These are phyloP conservation scores for Aspergillus avenaceus DNA, from an alignment of 495 filamentous ascomycete species.

Conservation along the genomic window DNA sequence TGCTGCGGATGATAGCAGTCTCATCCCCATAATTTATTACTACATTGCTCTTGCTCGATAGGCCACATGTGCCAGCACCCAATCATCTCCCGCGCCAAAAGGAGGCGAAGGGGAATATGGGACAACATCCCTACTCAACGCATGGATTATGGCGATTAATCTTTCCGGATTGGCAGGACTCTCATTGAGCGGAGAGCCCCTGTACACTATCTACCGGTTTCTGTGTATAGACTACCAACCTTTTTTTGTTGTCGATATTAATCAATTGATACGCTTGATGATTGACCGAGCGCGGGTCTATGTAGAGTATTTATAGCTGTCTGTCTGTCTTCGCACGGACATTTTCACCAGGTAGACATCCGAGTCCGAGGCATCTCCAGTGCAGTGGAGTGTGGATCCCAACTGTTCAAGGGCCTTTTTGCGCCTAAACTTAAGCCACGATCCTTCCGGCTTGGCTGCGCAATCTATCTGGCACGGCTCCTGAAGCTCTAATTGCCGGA, in stretches of 20 bases:
- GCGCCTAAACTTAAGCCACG: too few species aligned
- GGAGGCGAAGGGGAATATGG: too few species aligned
- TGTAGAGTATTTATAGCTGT: neutral
- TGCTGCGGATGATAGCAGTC: too few species aligned
- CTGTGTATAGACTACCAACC: conserved; percentile 10
- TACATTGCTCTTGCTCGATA: neutral
- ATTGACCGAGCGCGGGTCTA: neutral
- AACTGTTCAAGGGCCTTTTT: too few species aligned
- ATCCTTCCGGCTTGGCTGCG: neutral
- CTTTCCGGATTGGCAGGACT: conserved; percentile 3
- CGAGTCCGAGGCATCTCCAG: too few species aligned
- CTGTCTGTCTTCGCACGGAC: neutral
- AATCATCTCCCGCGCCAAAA: neutral
- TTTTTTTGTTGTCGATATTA: conserved; percentile 5
- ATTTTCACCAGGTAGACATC: too few species aligned
- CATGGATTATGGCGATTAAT: conserved; percentile 1
- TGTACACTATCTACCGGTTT: conserved; percentile 6
- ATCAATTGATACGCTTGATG: conserved; percentile 1
- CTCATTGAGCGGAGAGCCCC: neutral
- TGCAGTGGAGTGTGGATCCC: too few species aligned
- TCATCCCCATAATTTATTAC: too few species aligned
- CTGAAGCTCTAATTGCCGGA: neutral
- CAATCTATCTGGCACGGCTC: neutral
- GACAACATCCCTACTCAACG: neutral
- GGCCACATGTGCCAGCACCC: neutral